Evolutionary conservation across 768 basidiomycete species (phyloP).

Genomic region (Gloeostereum incarnatum): DNA sequence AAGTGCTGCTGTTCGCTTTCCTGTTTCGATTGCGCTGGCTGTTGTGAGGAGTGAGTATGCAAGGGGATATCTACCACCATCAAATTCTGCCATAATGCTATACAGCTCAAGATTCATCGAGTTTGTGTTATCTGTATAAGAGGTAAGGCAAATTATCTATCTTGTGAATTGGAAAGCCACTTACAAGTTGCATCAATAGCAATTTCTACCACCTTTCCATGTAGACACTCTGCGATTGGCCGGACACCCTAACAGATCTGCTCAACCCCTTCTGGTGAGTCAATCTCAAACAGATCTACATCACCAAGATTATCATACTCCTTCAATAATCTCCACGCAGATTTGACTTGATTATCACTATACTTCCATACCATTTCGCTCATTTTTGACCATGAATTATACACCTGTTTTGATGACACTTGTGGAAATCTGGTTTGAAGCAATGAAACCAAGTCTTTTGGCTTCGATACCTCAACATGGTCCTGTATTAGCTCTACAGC

Average conservation of each 20-base stretch:
- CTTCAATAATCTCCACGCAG: conserved; percentile 13
- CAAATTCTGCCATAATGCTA: conserved; percentile 2
- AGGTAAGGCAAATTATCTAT: conserved; percentile 8
- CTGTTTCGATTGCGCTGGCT: background rate
- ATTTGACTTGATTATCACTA: conserved; percentile 14
- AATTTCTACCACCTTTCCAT: conserved; percentile 13
- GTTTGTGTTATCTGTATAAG: conserved; percentile 7
- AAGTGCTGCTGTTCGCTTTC: conserved; percentile 7
- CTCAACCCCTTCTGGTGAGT: conserved; percentile 13
- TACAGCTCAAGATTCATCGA: conserved; percentile 1
- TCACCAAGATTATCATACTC: conserved; percentile 13
- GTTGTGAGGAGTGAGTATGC: conserved; percentile 4
- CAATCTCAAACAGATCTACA: conserved; percentile 13
- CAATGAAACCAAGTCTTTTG: conserved; percentile 17
- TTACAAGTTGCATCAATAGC: conserved; percentile 15
- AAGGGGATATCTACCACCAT: background rate
- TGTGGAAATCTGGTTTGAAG: conserved; percentile 21
- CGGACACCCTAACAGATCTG: conserved; percentile 15
- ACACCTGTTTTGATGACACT: conserved; percentile 14
- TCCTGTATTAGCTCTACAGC: conserved; percentile 14
- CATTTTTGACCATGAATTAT: conserved; percentile 16
- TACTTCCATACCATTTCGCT: conserved; percentile 16
- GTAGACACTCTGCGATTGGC: conserved; percentile 9
- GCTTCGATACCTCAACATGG: conserved; percentile 15
- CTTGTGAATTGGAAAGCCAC: conserved; percentile 3